Conservation (phyloP, 768 basidiomycete genomes). For the Sistotremastrum suecicum region DNA sequence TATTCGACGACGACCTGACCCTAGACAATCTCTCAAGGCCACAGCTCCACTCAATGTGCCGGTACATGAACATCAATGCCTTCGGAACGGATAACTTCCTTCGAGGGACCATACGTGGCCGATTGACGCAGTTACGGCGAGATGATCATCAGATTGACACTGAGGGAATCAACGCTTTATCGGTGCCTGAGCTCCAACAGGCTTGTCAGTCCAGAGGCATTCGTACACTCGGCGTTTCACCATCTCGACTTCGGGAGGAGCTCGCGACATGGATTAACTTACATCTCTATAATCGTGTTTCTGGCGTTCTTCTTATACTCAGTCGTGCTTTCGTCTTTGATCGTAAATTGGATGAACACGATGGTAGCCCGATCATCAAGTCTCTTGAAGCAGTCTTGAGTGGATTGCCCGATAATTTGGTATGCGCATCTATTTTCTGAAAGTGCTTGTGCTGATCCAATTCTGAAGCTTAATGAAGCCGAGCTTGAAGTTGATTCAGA, state of each 20-base stretch:
- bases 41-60: conserved; percentile 94
- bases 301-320: conserved; percentile 88
- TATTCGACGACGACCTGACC: conserved; percentile 96
- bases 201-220: conserved; percentile 94
- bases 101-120: conserved; percentile 75
- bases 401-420: conserved; percentile 87
- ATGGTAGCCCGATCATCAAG: conserved; percentile 66
- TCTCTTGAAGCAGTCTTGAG: conserved; percentile 84
- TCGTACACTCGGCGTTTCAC: conserved; percentile 74
- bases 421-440: conserved; percentile 24
- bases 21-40: conserved; percentile 96
- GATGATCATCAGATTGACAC: conserved; percentile 88
- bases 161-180: conserved; percentile 84
- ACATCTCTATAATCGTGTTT: conserved; percentile 82
- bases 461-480: conserved; percentile 80
- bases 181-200: conserved; percentile 81
- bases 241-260: conserved; percentile 79
- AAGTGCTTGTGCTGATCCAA: not conserved
- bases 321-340: conserved; percentile 93
- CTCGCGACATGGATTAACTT: conserved; percentile 85
- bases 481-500: conserved; percentile 93
- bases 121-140: conserved; percentile 67
- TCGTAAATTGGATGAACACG: conserved; percentile 63
- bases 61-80: conserved; percentile 96
- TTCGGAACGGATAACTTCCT: conserved; percentile 99